Evolutionary conservation across 2,329 filamentous ascomycete genomes (phyloP).

Genomic region (Colletotrichum sp.): DNA sequence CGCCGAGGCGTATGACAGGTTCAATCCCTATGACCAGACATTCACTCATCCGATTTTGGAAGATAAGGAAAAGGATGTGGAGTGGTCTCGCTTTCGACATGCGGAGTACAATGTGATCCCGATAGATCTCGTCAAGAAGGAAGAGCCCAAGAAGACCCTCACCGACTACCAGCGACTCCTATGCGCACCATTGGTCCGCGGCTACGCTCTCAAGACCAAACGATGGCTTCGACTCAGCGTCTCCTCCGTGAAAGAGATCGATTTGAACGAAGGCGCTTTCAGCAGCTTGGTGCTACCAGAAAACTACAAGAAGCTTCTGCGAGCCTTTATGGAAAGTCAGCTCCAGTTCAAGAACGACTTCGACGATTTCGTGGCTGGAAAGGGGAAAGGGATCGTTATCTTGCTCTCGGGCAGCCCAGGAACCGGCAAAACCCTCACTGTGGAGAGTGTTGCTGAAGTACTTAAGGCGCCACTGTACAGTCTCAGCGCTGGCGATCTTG

Average conservation of each 20-base stretch:
- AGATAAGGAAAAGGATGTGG: slow-evolving; percentile 15
- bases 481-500: neutral
- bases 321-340: slow-evolving; percentile 52
- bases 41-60: slow-evolving; percentile 30
- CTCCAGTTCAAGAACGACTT: slow-evolving; percentile 40
- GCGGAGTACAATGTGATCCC: neutral
- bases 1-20: slow-evolving; percentile 15
- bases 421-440: slow-evolving; percentile 6
- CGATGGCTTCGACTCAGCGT: slow-evolving; percentile 41
- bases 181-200: slow-evolving; percentile 38
- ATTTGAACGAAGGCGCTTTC: slow-evolving; percentile 53
- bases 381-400: slow-evolving; percentile 1
- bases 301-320: slow-evolving; percentile 53
- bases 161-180: slow-evolving; percentile 36
- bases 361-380: slow-evolving; percentile 36
- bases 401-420: slow-evolving; percentile 5
- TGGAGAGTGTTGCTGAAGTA: slow-evolving; percentile 21
- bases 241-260: slow-evolving; percentile 44
- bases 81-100: neutral
- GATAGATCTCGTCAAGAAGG: neutral
- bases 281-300: slow-evolving; percentile 49
- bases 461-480: neutral
- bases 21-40: neutral
- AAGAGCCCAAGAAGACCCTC: neutral
- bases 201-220: slow-evolving; percentile 32